Conservation (phyloP, 2,329 filamentous ascomycete species). For the Metarhizium humberi region DNA sequence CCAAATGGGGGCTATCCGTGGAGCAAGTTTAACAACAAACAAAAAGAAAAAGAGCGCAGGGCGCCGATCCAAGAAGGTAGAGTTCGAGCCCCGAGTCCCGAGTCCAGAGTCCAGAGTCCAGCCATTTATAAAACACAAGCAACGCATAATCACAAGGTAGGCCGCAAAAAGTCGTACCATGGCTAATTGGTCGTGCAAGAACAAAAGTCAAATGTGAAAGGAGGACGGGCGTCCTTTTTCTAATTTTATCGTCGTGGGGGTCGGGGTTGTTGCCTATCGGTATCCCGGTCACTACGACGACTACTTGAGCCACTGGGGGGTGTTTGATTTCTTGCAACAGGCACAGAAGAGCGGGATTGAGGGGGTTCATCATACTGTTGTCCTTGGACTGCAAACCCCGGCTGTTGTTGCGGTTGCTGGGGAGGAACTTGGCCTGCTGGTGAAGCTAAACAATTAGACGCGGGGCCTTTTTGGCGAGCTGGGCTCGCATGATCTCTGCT, state of each 20-base stretch:
- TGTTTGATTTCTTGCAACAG: conserved; percentile 30
- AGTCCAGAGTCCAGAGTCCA: conserved; percentile 9
- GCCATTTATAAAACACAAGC: conserved; percentile 13
- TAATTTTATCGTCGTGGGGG: conserved; percentile 24
- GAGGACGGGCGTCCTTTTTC: background rate
- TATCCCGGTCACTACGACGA: conserved; percentile 33
- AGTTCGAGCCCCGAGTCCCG: conserved; percentile 12
- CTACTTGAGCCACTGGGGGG: conserved; percentile 25
- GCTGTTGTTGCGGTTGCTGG: conserved; percentile 17
- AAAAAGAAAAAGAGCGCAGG: conserved; percentile 11
- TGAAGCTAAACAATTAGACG: conserved; percentile 42
- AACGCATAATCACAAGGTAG: conserved; percentile 19
- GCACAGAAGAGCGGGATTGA: conserved; percentile 25
- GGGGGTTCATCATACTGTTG: conserved; percentile 43
- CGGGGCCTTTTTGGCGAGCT: conserved; percentile 9
- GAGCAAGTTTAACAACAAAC: conserved; percentile 11
- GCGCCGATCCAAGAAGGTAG: conserved; percentile 16
- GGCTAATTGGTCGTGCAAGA: background rate
- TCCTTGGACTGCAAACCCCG: conserved; percentile 34
- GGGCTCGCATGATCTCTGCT: conserved; percentile 7
- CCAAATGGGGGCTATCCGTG: conserved; percentile 13
- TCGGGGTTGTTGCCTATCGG: conserved; percentile 31
- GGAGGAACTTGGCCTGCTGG: conserved; percentile 34
- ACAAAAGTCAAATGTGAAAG: conserved; percentile 3
- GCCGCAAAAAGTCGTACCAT: background rate